phyloP scores from a whole-genome alignment of 331 rosid genomes.

The Phaseolus coccineus region DNA sequence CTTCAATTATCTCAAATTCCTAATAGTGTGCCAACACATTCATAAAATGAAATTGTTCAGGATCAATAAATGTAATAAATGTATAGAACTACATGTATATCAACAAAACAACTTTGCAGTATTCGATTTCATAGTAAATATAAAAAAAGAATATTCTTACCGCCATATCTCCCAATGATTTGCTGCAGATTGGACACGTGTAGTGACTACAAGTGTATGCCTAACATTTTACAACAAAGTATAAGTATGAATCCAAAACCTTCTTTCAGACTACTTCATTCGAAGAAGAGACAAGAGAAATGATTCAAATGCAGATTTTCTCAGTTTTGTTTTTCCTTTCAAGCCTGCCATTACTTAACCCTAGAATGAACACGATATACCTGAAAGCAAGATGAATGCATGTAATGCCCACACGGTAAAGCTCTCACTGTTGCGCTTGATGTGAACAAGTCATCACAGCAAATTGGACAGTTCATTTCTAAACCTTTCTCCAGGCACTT shows the following conservation, averaged over 20 bases:
- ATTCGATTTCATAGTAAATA: conserved; percentile 16
- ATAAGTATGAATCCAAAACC: conserved; percentile 44
- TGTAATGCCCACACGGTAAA: conserved; percentile 98
- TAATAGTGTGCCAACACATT: conserved; percentile 25
- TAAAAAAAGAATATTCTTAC: conserved; percentile 59
- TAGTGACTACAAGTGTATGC: conserved; percentile 97
- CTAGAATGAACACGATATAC: conserved; percentile 46
- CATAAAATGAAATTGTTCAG: neutral
- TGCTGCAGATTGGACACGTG: conserved; percentile 99
- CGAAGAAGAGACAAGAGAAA: conserved; percentile 36
- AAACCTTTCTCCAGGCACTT: conserved; percentile 96
- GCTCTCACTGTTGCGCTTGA: conserved; percentile 96
- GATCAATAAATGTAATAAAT: conserved; percentile 29
- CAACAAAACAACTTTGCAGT: conserved; percentile 6
- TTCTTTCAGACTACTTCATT: conserved; percentile 4
- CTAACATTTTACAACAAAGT: conserved; percentile 55
- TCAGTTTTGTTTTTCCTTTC: neutral
- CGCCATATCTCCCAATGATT: conserved; percentile 98
- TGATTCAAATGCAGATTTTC: neutral
- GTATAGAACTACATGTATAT: conserved; percentile 31
- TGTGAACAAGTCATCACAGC: conserved; percentile 93
- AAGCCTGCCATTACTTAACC: neutral
- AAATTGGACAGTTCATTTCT: conserved; percentile 98
- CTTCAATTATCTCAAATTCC: conserved; percentile 30
- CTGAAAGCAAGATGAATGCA: conserved; percentile 99